phyloP scores from a whole-genome alignment of 2,329 filamentous ascomycete genomes.

The Aspergillus sp. region DNA sequence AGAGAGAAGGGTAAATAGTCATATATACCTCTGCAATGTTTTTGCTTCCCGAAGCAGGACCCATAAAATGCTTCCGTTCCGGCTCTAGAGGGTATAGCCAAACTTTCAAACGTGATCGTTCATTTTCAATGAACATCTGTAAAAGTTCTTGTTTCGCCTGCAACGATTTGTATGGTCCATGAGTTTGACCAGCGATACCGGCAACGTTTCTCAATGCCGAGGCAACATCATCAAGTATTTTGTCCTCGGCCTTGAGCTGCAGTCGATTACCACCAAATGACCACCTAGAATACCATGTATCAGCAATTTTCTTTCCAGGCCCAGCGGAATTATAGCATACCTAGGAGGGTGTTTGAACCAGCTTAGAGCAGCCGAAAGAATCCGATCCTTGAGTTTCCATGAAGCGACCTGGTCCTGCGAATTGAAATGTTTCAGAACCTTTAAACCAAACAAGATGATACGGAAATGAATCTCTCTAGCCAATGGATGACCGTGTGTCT shows the following conservation, averaged over 20 bases:
- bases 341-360: conserved; percentile 82
- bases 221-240: conserved; percentile 69
- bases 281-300: conserved; percentile 52
- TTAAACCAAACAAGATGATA: conserved; percentile 73
- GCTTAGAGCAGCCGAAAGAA: conserved; percentile 74
- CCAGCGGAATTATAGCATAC: conserved; percentile 23
- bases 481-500: conserved; percentile 71
- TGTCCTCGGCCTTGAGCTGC: conserved; percentile 87
- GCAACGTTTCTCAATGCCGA: conserved; percentile 58
- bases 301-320: conserved; percentile 2
- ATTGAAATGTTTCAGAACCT: conserved; percentile 66
- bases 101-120: conserved; percentile 73
- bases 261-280: conserved; percentile 91
- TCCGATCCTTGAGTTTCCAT: conserved; percentile 81
- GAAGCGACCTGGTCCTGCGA: conserved; percentile 57
- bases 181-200: conserved; percentile 46
- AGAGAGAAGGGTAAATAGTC: not conserved
- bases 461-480: conserved; percentile 89
- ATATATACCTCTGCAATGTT: conserved; percentile 34
- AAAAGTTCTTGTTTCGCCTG: conserved; percentile 79
- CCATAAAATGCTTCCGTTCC: conserved; percentile 48
- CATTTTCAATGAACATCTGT: conserved; percentile 70
- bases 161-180: conserved; percentile 57
- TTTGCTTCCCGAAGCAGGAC: conserved; percentile 38
- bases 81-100: conserved; percentile 80